Evolutionary conservation across 1,139 yeast species (phyloP).

Genomic region (Chernovozyma sophiae-reginae): DNA sequence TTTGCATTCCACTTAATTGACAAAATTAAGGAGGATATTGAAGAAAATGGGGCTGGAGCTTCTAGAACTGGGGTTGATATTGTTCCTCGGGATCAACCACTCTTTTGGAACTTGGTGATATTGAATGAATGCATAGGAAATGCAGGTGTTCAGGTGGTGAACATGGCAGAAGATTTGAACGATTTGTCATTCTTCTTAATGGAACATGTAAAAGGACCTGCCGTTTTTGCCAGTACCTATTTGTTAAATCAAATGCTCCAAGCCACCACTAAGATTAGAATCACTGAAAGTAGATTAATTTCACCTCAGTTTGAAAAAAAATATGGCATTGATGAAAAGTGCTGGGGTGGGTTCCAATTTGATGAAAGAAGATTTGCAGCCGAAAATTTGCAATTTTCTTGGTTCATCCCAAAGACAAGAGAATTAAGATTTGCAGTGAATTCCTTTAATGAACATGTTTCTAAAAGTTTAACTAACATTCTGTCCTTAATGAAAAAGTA

Average conservation of each 20-base stretch:
- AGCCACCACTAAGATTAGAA: constrained; percentile 57
- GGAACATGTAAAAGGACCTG: constrained; percentile 65
- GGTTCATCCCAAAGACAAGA: constrained; percentile 66
- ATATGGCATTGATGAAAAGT: constrained; percentile 41
- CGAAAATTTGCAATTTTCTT: constrained; percentile 52
- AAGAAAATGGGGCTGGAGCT: constrained; percentile 83
- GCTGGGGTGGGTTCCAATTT: constrained; percentile 76
- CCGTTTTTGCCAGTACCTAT: constrained; percentile 41
- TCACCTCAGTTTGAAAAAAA: constrained; percentile 31
- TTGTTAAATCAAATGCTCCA: constrained; percentile 65
- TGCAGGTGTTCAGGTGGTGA: constrained; percentile 50
- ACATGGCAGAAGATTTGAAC: constrained; percentile 42
- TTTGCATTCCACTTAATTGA: constrained; percentile 45
- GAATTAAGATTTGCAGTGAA: constrained; percentile 64
- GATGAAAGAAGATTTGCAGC: constrained; percentile 32
- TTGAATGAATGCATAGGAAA: constrained; percentile 71
- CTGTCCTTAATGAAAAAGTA: constrained; percentile 32
- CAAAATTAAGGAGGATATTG: constrained; percentile 63
- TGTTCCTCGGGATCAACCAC: constrained; percentile 70
- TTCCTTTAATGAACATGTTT: constrained; percentile 50
- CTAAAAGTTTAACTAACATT: constrained; percentile 40
- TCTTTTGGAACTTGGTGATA: constrained; percentile 70
- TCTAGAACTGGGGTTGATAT: constrained; percentile 66
- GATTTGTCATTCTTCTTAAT: constrained; percentile 51
- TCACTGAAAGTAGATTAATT: constrained; percentile 53